Base-by-base conservation (phyloP, 352 stramenopile species). In the Elongisporangium anandrum region DNA sequence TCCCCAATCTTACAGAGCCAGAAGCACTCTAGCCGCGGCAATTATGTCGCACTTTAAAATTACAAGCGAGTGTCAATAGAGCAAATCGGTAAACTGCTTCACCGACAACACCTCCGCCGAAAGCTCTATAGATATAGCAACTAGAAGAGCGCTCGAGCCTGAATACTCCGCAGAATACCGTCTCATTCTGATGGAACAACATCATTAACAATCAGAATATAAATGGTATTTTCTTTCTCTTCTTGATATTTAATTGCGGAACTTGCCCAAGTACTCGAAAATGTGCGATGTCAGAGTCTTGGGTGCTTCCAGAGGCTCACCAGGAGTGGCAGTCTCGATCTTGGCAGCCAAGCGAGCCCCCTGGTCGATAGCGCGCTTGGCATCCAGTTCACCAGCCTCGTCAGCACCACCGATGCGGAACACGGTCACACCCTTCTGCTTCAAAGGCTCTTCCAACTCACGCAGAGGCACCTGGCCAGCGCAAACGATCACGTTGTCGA, bases 311-410 rank as follows among this genome's bases (percentile, higher is more conserved):
- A 91, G 60, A 21, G 71, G 57, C 22, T 95, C 80, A 22, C 88
- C 90, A 47, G 84, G 76, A 49, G 69, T 84, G 0, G 87, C 83
- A 16, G 81, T 89, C 69, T 97, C 90, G 49, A 97, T 87, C 47
- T 60, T 81, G 17, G 85, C 87, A 16, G 87, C 90, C 17, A 97
- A 64, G 34, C 90, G 83, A 21, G 90, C 96, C 38, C 94, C 97
- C 73, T 99, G 97, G 70, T 99, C 95, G 70, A 99, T 99, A 9
- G 97, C 97, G 48, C 96, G 81, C 77, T 99, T 99, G 38, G 97
- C 97, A 74, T 99, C 97, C 13, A 99, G 70, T 70, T 99, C 97
- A 21, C 85, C 87, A 24, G 97, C 97, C 63, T 97, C 73, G 59
- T 98, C 95, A 3, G 97, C 93, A 54, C 97, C 97, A 41, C 97